Evolutionary conservation across 305 asterid genomes (phyloP), one percentile per base, ranked within the genome.

Genomic region (Stenogyne calaminthoides): DNA sequence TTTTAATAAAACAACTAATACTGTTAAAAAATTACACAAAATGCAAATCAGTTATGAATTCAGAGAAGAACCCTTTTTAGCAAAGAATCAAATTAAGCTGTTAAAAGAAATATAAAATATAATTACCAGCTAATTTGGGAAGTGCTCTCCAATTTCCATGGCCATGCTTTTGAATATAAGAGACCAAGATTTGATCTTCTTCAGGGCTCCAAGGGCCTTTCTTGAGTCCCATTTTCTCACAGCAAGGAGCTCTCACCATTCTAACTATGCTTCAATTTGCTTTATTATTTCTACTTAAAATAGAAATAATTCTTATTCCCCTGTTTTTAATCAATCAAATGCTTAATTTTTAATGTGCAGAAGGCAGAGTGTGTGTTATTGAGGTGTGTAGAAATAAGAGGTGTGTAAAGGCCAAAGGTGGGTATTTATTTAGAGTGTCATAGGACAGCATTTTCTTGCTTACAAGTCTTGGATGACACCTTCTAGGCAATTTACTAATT

Each of bases 211-310:
- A 93, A 4, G 98, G 93, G 52, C 98, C 98, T 84, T 80, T 91
- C 85, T 91, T 93, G 70, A 89, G 78, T 42, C 96, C 98, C 90
- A 86, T 86, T 76, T 91, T 93, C 66, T 93, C 97, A 84, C 98
- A 91, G 80, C 96, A 89, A 10, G 97, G 98, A 77, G 92, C 96
- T 81, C 97, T 88, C 77, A 73, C 97, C 98, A 93, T 93, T 77
- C 27, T 1, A 15, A 16, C 27, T 7, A 6, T 40, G 16, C 51
- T 12, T 42, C 46, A 12, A 46, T 46, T 32, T 32, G 36, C 36
- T 32, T 37, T 5, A 37, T 42, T 58, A 3, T 8, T 22, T 51
- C 11, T 61, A 16, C 4, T 20, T 0, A 49, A 4, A 47, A 14
- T 47, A 6, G 4, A 5, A 12, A 5, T 62, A 16, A 3, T 1